Conservation (phyloP, 129 eudicot species). For the Helianthus tuberosus region DNA sequence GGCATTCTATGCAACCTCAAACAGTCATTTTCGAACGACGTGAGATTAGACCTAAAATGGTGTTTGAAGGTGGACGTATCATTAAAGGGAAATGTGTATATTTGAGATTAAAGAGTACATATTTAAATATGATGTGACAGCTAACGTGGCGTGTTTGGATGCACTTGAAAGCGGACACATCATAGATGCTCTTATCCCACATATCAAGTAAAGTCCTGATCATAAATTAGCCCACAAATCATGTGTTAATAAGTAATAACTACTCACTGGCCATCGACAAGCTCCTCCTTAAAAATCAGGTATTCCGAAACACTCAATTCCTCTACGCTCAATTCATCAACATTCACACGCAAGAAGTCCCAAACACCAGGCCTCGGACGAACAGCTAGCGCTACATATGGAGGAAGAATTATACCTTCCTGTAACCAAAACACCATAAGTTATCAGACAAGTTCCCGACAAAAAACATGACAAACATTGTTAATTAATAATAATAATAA, state of each 20-base stretch:
- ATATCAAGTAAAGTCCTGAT: neutral
- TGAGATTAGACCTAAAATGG: too few species aligned
- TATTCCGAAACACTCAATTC: slow-evolving; percentile 74
- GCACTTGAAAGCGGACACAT: too few species aligned
- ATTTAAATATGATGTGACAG: too few species aligned
- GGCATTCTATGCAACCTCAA: too few species aligned
- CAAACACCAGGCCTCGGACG: slow-evolving; percentile 99
- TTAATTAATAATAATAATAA: too few species aligned
- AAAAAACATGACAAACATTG: neutral
- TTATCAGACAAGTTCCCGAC: neutral
- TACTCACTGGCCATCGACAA: slow-evolving; percentile 73
- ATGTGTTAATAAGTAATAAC: neutral
- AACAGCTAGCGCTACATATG: slow-evolving; percentile 86
- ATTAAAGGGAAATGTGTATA: too few species aligned
- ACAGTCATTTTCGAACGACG: too few species aligned
- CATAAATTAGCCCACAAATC: neutral
- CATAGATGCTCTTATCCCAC: neutral
- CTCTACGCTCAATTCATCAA: slow-evolving; percentile 83
- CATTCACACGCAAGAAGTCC: slow-evolving; percentile 90
- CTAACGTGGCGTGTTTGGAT: too few species aligned
- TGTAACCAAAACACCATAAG: slow-evolving; percentile 26
- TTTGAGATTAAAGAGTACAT: too few species aligned
- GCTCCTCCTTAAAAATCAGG: slow-evolving; percentile 85
- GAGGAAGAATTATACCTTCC: slow-evolving; percentile 98
- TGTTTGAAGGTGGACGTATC: too few species aligned